Evolutionary conservation across 352 stramenopile genomes (phyloP), one percentile per base, ranked within the genome.

Genomic region (Globisporangium okanoganense): DNA sequence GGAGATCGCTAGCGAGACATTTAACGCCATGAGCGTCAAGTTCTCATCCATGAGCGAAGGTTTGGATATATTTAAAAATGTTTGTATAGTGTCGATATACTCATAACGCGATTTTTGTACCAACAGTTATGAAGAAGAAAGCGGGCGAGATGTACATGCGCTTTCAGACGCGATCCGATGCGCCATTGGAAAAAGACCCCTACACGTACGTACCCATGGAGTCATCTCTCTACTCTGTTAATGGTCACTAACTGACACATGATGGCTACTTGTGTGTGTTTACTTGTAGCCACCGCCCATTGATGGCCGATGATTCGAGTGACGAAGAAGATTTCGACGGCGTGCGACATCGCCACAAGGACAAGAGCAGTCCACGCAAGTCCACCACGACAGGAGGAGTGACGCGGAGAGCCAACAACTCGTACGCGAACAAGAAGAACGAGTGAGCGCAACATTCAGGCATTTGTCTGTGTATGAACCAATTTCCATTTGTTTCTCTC

Each of bases 131-230:
- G 75, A 90, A 90, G 62, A 77, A 67, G 66, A 90, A 89, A 62
- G 88, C 88, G 63, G 73, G 88, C 48, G 76, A 92, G 20, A 87
- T 91, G 79, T 95, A 93, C 66, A 71, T 87, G 70, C 83, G 78
- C 49, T 93, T 92, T 69, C 84, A 92, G 70, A 87, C 82, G 50
- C 74, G 82, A 22, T 76, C 73, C 18, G 78, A 90, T 16, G 63
- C 79, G 12, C 67, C 69, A 9, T 58, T 69, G 0, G 69, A 73
- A 61, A 71, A 70, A 61, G 82, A 94, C 48, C 77, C 78, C 0
- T 86, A 89, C 61, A 92, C 71, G 82, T 91, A 57, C 53, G 62
- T 36, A 38, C 5, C 3, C 29, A 33, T 22, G 38, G 36, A n/a
- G 36, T 16, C 36, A 18, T 18, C 36, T 16, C 36, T 25, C 18